A percentile compares a stretch with the other conserved stretches of the same genome.
phyloP scores from a whole-genome alignment of 805 yeast species.

The Pichia sporocuriosa region DNA sequence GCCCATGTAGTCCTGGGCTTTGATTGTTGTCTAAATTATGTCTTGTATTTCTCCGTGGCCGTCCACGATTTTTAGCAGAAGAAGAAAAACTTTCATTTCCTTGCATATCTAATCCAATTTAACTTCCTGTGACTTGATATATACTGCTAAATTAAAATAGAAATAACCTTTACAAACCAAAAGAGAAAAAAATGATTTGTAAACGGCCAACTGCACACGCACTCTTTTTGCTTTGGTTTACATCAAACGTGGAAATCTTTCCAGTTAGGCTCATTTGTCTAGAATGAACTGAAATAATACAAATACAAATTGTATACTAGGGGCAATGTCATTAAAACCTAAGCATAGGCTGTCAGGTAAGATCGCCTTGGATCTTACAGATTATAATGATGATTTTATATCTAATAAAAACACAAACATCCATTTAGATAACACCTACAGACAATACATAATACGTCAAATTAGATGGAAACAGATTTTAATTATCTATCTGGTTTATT shows the following conservation, averaged over 20 bases:
- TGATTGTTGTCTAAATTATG: neutral
- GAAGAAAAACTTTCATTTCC: no score
- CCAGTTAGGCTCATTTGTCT: no score
- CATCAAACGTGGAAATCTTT: no score
- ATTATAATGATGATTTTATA: neutral
- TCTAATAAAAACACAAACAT: neutral
- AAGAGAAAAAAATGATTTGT: no score
- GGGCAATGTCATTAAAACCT: neutral
- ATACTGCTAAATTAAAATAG: no score
- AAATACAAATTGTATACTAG: no score
- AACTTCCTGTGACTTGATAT: no score
- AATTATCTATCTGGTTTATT: conserved; percentile 35
- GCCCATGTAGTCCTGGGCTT: conserved; percentile 2
- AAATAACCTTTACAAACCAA: no score
- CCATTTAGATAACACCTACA: neutral
- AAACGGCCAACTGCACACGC: no score
- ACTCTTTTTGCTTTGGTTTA: no score
- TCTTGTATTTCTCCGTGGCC: neutral
- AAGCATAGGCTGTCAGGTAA: conserved; percentile 2
- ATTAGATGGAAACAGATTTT: conserved; percentile 20
- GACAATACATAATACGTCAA: neutral
- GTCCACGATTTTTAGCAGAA: neutral
- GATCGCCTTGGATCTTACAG: conserved; percentile 1
- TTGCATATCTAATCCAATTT: no score
- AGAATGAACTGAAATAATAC: no score